Evolutionary conservation across 768 basidiomycete genomes (phyloP), one percentile per base, ranked within the genome.

Genomic region (Kwoniella sp.): DNA sequence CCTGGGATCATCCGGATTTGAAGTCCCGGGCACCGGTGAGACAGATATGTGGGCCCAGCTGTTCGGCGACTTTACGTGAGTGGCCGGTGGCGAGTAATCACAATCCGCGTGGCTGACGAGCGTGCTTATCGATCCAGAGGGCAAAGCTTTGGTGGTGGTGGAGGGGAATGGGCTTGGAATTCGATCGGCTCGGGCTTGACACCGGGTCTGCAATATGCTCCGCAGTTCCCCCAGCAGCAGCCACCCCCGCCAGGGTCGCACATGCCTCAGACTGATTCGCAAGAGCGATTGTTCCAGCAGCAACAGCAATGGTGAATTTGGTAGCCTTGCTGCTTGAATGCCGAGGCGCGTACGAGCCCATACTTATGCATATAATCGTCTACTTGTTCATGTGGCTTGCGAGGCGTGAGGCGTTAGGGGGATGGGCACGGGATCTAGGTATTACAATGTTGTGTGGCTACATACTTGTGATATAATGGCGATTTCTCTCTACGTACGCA

Each of bases 1-100:
- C 23, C 38, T 54, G 23, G 52, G 52, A 19, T 40, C 44, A 6
- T 28, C 33, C 3, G 44, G 26, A 5, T 39, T 49, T 39, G 51
- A 53, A 7, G 29, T 37, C 9, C 27, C 38, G 0, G 54, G 50
- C 11, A 50, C 38, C 11, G 52, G 43, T 22, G 49, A 38, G 20
- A 53, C 44, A 22, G 61, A 62, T 47, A 33, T 58, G n/a, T 62
- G 61, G 61, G 49, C 57, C 12, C 57, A 59, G 41, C 29, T 62
- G 12, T 59, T 62, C 50, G 34, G 53, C 15, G 46, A 49, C 31
- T 54, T 34, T 19, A 44, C 46, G 61, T 62, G 41, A 49, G 61
- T 62, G 14, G n/a, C 6, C 33, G 9, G 17, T 28, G 6, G 23
- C 6, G 4, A 42, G 3, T n/a, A 4, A 9, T 42, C 19, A 3